Evolutionary conservation across 495 filamentous ascomycete genomes (phyloP).

Genomic region (Penicillium maclennaniae): DNA sequence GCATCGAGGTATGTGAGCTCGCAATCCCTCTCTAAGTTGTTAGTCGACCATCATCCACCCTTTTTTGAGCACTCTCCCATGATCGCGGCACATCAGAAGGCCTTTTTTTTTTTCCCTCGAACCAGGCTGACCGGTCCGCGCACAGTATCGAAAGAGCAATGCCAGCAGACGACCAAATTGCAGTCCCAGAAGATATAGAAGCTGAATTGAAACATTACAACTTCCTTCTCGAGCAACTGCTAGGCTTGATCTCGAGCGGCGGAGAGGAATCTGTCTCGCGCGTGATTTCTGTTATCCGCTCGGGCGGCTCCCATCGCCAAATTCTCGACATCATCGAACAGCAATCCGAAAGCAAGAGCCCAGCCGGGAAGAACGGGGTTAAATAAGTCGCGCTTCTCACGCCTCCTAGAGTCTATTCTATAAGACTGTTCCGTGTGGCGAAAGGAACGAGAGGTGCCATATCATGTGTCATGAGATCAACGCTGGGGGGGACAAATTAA

Average conservation of each 20-base stretch:
- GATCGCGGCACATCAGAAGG: background rate
- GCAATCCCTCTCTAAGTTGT: background rate
- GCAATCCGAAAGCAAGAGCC: background rate
- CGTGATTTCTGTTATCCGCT: conserved; percentile 32
- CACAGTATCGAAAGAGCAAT: background rate
- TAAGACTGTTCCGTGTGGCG: background rate
- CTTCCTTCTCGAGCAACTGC: conserved; percentile 27
- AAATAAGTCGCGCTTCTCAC: background rate
- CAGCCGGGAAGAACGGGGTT: background rate
- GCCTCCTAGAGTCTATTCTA: background rate
- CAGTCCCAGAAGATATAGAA: background rate
- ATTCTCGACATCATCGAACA: conserved; percentile 26
- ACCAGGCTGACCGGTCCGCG: background rate
- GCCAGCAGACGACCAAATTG: background rate
- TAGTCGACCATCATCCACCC: background rate
- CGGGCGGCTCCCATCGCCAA: conserved; percentile 30
- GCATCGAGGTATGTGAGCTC: background rate
- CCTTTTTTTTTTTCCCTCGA: background rate
- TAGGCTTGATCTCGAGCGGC: conserved; percentile 26
- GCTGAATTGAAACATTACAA: conserved; percentile 24
- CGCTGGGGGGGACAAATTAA: too few species aligned
- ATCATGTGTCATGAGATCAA: background rate
- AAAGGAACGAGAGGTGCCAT: background rate
- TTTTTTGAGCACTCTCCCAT: background rate
- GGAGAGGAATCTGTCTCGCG: conserved; percentile 21